Base-by-base conservation (phyloP, 208 protist genomes). In the Acanthamoeba divionensis region DNA sequence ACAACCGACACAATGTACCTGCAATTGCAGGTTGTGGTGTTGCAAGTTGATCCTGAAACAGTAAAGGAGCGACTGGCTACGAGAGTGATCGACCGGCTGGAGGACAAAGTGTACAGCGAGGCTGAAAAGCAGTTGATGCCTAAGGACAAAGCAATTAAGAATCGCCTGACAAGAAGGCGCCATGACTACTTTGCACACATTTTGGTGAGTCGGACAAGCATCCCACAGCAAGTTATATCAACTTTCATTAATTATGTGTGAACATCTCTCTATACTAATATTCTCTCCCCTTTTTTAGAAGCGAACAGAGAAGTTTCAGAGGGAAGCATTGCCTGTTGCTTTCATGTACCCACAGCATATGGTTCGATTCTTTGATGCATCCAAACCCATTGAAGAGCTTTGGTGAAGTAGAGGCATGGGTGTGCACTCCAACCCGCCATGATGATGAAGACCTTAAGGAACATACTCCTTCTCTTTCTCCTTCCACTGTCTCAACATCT, bases 1-100 rank as follows among this genome's bases (percentile, higher is more conserved):
- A n/a, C n/a, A n/a, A n/a, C n/a, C n/a, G n/a, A n/a, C n/a, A n/a
- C n/a, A n/a, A n/a, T n/a, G n/a, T n/a, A n/a, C n/a, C n/a, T n/a
- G n/a, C n/a, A n/a, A n/a, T n/a, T 55, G 26, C n/a, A 85, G 75
- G 75, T 85, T 0, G 52, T 85, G 7, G 12, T 85, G 52, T 55
- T 85, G 7, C 33, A 85, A 10, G 52, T 65, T 33, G 75, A 31
- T 12, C 45, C 31, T 21, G 75, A 85, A 26, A 65, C 24, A 21
- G 50, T 85, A 0, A 62, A 45, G 21, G 48, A 47, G 45, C 36
- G 75, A 0, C 1, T 85, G 10, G 44, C 24, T 3, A 12, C n/a
- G 1, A 18, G 75, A 10, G 13, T 50, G 36, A 21, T 85, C 0
- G 75, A 85, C 31, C 50, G 75, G 0, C 41, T 13, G 26, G 3